These are phyloP conservation scores for Magnolia kwangsiensis DNA, from an alignment of 164 flowering plant species.

Conservation along the genomic window DNA sequence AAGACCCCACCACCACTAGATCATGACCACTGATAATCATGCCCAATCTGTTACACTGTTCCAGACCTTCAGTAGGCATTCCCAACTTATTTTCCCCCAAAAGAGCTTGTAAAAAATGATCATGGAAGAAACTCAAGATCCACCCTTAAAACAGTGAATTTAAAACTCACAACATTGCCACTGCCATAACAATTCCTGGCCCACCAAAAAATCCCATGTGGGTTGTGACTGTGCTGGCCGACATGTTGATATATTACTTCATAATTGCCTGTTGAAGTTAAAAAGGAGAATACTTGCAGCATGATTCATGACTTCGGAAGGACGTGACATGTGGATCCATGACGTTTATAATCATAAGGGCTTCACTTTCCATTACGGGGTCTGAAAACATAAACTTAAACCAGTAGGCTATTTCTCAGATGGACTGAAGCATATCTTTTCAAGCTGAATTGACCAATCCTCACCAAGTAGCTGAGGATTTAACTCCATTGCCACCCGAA, in stretches of 20 bases:
- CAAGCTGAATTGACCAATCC: slow-evolving; percentile 73
- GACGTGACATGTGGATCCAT: not conserved
- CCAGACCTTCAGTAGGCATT: slow-evolving; percentile 3
- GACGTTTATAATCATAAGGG: not conserved
- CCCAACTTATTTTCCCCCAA: slow-evolving; percentile 13
- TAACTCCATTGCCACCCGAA: slow-evolving; percentile 62
- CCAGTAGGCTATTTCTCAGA: slow-evolving; percentile 32
- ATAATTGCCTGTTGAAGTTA: not conserved
- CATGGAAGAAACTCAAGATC: slow-evolving; percentile 12
- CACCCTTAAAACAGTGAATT: slow-evolving; percentile 2
- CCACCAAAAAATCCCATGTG: not conserved
- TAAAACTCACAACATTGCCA: slow-evolving; percentile 1
- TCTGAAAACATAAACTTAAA: slow-evolving; percentile 10
- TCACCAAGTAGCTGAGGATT: slow-evolving; percentile 72
- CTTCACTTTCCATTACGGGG: not conserved
- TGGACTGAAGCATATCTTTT: slow-evolving; percentile 44
- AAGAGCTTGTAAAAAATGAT: slow-evolving; percentile 13
- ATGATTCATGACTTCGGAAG: not conserved
- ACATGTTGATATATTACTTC: not conserved
- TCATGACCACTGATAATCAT: not conserved
- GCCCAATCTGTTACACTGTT: not conserved
- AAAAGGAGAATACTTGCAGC: not conserved
- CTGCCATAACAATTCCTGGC: not conserved
- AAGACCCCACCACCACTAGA: slow-evolving; percentile 3
- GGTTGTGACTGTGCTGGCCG: not conserved